Evolutionary conservation across 1,139 yeast genomes (phyloP).

Genomic region (Kodamaea suecica): DNA sequence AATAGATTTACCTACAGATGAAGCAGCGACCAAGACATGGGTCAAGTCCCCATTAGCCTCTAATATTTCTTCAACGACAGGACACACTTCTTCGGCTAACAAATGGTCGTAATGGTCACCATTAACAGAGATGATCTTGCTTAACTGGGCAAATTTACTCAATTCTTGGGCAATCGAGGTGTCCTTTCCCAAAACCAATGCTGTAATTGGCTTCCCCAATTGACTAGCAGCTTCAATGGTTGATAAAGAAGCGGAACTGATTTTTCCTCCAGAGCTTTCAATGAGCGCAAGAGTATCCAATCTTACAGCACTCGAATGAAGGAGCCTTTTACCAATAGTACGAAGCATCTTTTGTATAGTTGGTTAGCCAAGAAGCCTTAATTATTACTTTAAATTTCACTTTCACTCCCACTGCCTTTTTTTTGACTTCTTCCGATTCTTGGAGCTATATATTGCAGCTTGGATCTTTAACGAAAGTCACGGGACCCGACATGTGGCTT

Average conservation of each 20-base stretch:
- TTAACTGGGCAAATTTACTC: conserved; percentile 36
- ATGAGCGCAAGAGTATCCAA: conserved; percentile 66
- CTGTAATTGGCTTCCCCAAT: conserved; percentile 63
- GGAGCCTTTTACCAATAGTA: conserved; percentile 23
- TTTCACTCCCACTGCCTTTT: too few species aligned
- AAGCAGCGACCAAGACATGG: conserved; percentile 77
- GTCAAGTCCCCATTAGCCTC: conserved; percentile 46
- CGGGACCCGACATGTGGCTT: too few species aligned
- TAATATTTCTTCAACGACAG: conserved; percentile 49
- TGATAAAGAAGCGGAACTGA: conserved; percentile 67
- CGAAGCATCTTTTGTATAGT: background rate
- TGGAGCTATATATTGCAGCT: too few species aligned
- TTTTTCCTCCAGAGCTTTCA: conserved; percentile 53
- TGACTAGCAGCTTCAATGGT: conserved; percentile 63
- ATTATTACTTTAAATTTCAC: too few species aligned
- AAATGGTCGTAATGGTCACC: conserved; percentile 51
- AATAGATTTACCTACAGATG: conserved; percentile 83
- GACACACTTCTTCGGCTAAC: conserved; percentile 65
- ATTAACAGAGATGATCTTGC: conserved; percentile 50
- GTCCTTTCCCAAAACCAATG: conserved; percentile 56
- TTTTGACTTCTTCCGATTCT: too few species aligned
- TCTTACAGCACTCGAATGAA: conserved; percentile 25
- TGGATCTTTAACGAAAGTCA: too few species aligned
- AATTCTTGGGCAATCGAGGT: conserved; percentile 40
- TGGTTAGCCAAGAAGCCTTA: background rate